phyloP scores from a whole-genome alignment of 2,329 filamentous ascomycete species.

The Paecilomyces niveus region DNA sequence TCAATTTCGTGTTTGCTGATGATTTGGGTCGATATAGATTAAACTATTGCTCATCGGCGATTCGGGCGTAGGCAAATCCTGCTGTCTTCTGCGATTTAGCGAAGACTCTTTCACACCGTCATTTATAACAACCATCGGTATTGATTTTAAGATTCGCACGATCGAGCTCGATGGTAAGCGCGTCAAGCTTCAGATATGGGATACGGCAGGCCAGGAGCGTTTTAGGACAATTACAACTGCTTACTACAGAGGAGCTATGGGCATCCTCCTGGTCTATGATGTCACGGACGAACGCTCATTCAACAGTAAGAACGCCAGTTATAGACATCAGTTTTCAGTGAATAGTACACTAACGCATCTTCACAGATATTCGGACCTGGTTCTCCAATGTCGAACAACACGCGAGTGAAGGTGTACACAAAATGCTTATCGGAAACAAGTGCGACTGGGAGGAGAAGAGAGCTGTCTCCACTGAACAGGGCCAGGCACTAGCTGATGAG shows the following conservation, averaged over 20 bases:
- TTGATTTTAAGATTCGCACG: slow-evolving; percentile 99
- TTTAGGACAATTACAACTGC: slow-evolving; percentile 98
- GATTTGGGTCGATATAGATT: slow-evolving; percentile 54
- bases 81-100: slow-evolving; percentile 92
- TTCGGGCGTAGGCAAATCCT: slow-evolving; percentile 94
- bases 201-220: slow-evolving; percentile 94
- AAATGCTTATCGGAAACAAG: slow-evolving; percentile 99
- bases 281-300: slow-evolving; percentile 95
- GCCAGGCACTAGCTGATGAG: slow-evolving; percentile 88
- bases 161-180: slow-evolving; percentile 98
- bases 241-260: slow-evolving; percentile 98
- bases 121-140: slow-evolving; percentile 98
- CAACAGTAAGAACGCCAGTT: slow-evolving; percentile 62
- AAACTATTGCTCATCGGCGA: slow-evolving; percentile 95
- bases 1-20: slow-evolving; percentile 10
- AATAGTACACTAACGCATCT: slow-evolving; percentile 8
- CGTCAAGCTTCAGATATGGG: slow-evolving; percentile 99
- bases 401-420: slow-evolving; percentile 97
- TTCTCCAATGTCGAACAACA: slow-evolving; percentile 99
- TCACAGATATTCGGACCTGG: slow-evolving; percentile 92
- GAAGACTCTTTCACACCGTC: slow-evolving; percentile 96
- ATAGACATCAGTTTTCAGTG: slow-evolving; percentile 1
- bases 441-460: slow-evolving; percentile 99
- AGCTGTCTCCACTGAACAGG: slow-evolving; percentile 84
- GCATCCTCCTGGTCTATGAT: slow-evolving; percentile 94